Evolutionary conservation across 2,329 filamentous ascomycete species (phyloP).

Genomic region (Lithohypha guttulata): DNA sequence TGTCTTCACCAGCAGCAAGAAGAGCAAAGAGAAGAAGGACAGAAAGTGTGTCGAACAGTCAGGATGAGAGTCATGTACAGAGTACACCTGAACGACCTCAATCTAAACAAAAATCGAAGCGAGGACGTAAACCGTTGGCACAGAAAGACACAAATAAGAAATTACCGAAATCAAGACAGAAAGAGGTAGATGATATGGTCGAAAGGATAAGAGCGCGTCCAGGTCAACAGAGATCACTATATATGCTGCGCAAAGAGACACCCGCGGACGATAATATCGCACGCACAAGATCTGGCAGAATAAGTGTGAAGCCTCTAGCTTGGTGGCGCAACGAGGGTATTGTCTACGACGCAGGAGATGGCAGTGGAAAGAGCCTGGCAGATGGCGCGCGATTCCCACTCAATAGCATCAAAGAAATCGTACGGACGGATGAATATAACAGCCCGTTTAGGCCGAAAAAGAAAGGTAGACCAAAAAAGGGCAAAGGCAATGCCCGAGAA

Average conservation of each 20-base stretch:
- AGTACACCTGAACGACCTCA: not conserved
- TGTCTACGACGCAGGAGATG: constrained; percentile 51
- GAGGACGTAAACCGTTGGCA: constrained; percentile 20
- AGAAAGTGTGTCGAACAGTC: constrained; percentile 17
- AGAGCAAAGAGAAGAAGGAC: constrained; percentile 10
- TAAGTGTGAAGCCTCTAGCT: constrained; percentile 65
- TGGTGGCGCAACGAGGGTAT: constrained; percentile 80
- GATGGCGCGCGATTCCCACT: constrained; percentile 50
- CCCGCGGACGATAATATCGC: constrained; percentile 45
- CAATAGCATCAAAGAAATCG: constrained; percentile 63
- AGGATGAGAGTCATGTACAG: constrained; percentile 23
- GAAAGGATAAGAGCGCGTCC: constrained; percentile 36
- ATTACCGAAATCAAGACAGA: constrained; percentile 24
- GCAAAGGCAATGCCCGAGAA: constrained; percentile 25
- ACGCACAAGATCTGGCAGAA: constrained; percentile 66
- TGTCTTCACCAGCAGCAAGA: constrained; percentile 20
- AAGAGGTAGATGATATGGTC: constrained; percentile 32
- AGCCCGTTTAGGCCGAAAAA: constrained; percentile 30
- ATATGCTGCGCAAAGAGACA: constrained; percentile 38
- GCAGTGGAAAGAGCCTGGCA: constrained; percentile 25
- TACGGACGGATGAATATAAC: constrained; percentile 54
- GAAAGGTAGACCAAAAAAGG: constrained; percentile 27
- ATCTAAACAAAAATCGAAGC: constrained; percentile 24
- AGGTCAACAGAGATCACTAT: constrained; percentile 37
- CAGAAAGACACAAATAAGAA: constrained; percentile 22